Base-by-base conservation (phyloP, 495 filamentous ascomycete species). In the Hyaloscypha hepaticicola region DNA sequence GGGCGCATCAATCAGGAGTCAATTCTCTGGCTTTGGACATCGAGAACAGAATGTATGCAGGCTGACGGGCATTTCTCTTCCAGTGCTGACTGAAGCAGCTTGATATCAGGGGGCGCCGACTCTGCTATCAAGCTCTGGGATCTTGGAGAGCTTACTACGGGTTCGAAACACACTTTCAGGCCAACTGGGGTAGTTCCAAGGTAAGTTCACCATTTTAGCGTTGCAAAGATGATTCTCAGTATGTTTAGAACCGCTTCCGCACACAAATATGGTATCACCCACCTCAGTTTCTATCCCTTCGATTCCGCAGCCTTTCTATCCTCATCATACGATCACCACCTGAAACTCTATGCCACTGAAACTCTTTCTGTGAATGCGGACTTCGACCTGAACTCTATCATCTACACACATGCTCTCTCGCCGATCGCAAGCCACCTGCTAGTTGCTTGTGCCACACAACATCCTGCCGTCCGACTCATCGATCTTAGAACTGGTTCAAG, bases 221-320 rank as follows among this genome's bases (percentile, higher is more conserved):
- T 16, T 45, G 38, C 38, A 45, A 16, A 16, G 38, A 45, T 45
- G 38, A 27, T 45, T 49, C 58, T 60, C 28, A 62, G 14, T 1
- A 7, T 31, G 3, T n/a, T n/a, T 51, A 76, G 74, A 61, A 67
- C 74, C 5, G 38, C 70, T 19, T 63, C 65, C 21, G 79, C 83
- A 12, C 90, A 95, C 73, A 90, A 84, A 55, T 90, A 88, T 68
- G 89, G 91, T 57, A 88, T 96, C 58, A 96, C 93, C 1, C 88
- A 92, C 38, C 76, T 96, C 45, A 90, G 83, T 1, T 96, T 96
- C 76, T 96, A 95, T 70, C 92, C 93, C 3, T 95, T 95, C 69
- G 93, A 94, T 77, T 76, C 88, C 64, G 75, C 83, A 66, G 77
- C 93, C 33, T 95, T 98, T 68, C 78, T 96, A 12, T 90, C 90